Evolutionary conservation across 768 basidiomycete genomes (phyloP), one percentile per base, ranked within the genome.

Genomic region (Agrocybe praecox): DNA sequence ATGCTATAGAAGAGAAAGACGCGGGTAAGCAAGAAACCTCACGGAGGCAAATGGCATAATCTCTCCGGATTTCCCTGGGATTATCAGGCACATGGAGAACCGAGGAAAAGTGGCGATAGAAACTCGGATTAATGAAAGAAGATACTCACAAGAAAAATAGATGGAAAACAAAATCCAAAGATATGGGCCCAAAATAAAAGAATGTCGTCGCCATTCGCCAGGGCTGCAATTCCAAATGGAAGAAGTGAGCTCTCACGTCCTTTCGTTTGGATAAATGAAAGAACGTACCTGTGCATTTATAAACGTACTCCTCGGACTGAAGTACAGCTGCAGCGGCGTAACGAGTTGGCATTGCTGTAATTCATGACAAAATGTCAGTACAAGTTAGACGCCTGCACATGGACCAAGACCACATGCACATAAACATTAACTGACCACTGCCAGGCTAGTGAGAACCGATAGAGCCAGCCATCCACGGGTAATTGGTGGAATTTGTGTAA

Each of bases 131-230:
- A 11, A 32, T 52, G 47, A 34, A 36, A 43, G 40, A 52, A 45
- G 51, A 23, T 8, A 77, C 95, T 71, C 69, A 96, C 96, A 99
- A 97, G 81, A 98, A 99, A 80, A 98, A 98, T 52, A 99, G 81
- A 70, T 98, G 96, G 74, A 98, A 97, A 56, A 96, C 82, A 64
- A 98, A 94, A 72, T 98, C 96, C 19, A 98, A 76, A 4, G 91
- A 94, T 67, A 98, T 85, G 1, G 89, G 84, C 11, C 96, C 97
- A 73, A 98, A 98, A 74, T 96, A 99, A 65, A 95, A 89, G 81
- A 98, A 98, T 11, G 91, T 96, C 24, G 95, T 96, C 42, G 89
- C 72, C 46, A 86, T 81, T 24, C 96, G 83, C 95, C 95, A 98
- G 62, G 88, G 80, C 94, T 97, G 8, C 15, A 48, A 40, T 65